Percentiles rank a stretch among this genome's conserved stretches.
These are phyloP conservation scores for Platanus orientalis DNA, from an alignment of 164 flowering plant species.

Conservation along the genomic window DNA sequence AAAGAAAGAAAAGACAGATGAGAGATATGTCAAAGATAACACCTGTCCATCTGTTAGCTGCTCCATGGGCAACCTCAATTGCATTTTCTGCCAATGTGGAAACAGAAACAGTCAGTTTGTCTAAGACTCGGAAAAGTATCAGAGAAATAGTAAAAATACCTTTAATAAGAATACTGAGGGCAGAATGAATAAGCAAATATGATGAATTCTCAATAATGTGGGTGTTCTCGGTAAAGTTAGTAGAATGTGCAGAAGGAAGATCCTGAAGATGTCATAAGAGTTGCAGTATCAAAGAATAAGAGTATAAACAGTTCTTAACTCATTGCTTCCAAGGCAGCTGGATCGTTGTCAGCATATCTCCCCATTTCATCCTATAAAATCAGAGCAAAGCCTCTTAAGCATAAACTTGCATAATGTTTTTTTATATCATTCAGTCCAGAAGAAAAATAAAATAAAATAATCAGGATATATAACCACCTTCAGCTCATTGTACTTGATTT, in stretches of 20 bases:
- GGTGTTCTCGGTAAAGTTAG: background rate
- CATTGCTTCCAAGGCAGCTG: constrained; percentile 87
- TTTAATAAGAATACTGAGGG: background rate
- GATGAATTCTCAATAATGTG: background rate
- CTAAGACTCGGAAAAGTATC: background rate
- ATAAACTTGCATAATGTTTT: constrained; percentile 2
- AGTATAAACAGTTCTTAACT: constrained; percentile 38
- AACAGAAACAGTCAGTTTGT: constrained; percentile 7
- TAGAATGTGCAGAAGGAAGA: background rate
- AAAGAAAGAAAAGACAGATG: constrained; percentile 7
- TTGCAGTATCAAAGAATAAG: too few species aligned
- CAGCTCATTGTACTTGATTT: constrained; percentile 55
- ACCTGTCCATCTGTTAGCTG: constrained; percentile 99
- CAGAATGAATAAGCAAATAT: background rate
- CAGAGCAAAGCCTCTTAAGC: constrained; percentile 7
- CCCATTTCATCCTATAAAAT: constrained; percentile 66
- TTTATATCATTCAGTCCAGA: background rate
- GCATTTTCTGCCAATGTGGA: constrained; percentile 58
- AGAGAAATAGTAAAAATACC: background rate
- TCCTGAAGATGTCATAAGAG: too few species aligned
- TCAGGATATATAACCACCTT: constrained; percentile 46
- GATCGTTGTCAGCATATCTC: constrained; percentile 90
- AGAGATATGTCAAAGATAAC: background rate
- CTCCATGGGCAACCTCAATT: constrained; percentile 64
- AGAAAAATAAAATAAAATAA: too few species aligned